These are phyloP conservation scores for Saccharomycopsis lassenensis DNA, from an alignment of 805 yeast species.

Conservation along the genomic window DNA sequence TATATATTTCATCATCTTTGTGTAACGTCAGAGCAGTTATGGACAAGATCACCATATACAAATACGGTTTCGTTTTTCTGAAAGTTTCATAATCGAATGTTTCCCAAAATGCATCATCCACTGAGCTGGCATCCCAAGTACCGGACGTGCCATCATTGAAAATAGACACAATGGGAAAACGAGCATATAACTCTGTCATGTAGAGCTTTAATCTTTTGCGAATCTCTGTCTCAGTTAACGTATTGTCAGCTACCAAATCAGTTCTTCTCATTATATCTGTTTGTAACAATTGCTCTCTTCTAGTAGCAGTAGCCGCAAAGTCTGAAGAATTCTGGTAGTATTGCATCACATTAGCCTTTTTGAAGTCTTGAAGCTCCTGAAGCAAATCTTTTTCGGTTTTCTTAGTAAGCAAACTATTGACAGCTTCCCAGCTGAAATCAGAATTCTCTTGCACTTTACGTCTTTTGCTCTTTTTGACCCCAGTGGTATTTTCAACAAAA, in stretches of 20 bases:
- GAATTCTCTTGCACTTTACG: constrained; percentile 14
- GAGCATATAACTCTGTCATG: constrained; percentile 32
- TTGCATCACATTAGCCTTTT: neutral
- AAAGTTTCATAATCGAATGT: constrained; percentile 35
- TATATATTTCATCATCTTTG: too few relatives aligned
- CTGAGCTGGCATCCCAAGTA: neutral
- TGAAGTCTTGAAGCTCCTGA: constrained; percentile 1
- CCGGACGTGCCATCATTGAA: neutral
- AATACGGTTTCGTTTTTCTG: constrained; percentile 41
- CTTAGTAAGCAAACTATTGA: too few relatives aligned
- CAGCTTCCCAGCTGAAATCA: too few relatives aligned
- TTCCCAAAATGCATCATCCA: constrained; percentile 25
- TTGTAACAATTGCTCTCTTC: constrained; percentile 6
- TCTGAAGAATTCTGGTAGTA: constrained; percentile 5
- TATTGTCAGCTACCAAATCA: constrained; percentile 48
- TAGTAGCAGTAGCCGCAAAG: constrained; percentile 9
- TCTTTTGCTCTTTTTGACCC: too few relatives aligned
- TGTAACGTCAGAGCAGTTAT: constrained; percentile 38
- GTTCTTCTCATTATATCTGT: constrained; percentile 18
- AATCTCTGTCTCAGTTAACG: constrained; percentile 53
- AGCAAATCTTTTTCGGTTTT: neutral
- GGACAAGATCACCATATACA: constrained; percentile 57
- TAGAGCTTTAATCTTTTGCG: constrained; percentile 40
- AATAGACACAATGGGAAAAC: constrained; percentile 49
- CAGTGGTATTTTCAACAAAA: too few relatives aligned